A percentile compares a stretch with the other conserved stretches of the same genome.
Conservation (phyloP, 1,139 yeast species). For the Zygosaccharomyces sapae region DNA sequence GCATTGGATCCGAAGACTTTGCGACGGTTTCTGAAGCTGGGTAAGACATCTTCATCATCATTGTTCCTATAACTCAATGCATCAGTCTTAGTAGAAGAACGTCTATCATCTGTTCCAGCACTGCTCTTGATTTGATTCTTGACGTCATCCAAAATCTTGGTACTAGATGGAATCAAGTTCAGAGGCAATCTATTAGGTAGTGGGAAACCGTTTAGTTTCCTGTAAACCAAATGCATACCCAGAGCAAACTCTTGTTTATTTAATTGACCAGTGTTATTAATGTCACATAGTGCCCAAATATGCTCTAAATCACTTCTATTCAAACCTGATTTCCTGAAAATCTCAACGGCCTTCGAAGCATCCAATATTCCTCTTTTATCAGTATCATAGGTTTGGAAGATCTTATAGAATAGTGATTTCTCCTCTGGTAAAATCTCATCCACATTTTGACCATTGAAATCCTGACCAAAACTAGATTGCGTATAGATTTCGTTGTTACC, state of each 20-base stretch:
- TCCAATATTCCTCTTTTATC: slow-evolving; percentile 62
- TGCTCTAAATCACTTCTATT: slow-evolving; percentile 78
- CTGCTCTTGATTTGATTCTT: slow-evolving; percentile 54
- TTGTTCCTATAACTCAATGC: slow-evolving; percentile 38
- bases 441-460: slow-evolving; percentile 51
- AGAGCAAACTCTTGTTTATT: slow-evolving; percentile 77
- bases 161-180: slow-evolving; percentile 76
- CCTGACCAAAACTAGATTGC: slow-evolving; percentile 29
- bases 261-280: slow-evolving; percentile 65
- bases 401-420: slow-evolving; percentile 78
- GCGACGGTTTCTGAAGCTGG: slow-evolving; percentile 36
- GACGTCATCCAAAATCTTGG: slow-evolving; percentile 53
- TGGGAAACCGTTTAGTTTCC: slow-evolving; percentile 68
- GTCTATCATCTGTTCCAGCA: slow-evolving; percentile 13
- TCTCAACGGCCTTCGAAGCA: slow-evolving; percentile 78
- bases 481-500: slow-evolving; percentile 39
- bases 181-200: slow-evolving; percentile 71
- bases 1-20: slow-evolving; percentile 24
- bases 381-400: slow-evolving; percentile 84
- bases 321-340: slow-evolving; percentile 87
- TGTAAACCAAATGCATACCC: slow-evolving; percentile 78
- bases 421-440: slow-evolving; percentile 69
- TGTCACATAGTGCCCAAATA: slow-evolving; percentile 81
- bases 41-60: slow-evolving; percentile 42
- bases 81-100: slow-evolving; percentile 24